A percentile compares a stretch with the other conserved stretches of the same genome.
Conservation (phyloP, 345 rosid species). For the Microthlaspi erraticum region DNA sequence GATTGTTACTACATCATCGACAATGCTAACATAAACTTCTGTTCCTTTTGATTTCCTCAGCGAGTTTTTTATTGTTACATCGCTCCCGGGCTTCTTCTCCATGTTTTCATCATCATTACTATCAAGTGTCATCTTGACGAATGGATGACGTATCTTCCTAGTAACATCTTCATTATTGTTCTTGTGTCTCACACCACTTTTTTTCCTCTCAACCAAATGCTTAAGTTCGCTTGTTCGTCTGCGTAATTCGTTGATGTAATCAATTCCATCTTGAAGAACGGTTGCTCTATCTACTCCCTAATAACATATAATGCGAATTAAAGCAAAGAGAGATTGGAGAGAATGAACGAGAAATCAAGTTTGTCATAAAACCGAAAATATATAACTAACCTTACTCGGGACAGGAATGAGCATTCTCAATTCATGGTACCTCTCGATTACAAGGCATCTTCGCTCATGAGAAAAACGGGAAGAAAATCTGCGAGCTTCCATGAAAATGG, state of each 20-base stretch:
- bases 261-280: constrained; percentile 75
- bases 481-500: constrained; percentile 24
- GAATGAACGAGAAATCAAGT: neutral
- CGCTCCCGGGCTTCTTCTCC: constrained; percentile 44
- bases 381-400: constrained; percentile 66
- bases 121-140: neutral
- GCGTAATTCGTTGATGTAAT: constrained; percentile 72
- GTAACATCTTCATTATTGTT: constrained; percentile 45
- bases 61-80: constrained; percentile 49
- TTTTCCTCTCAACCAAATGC: constrained; percentile 68
- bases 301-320: neutral
- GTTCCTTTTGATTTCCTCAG: constrained; percentile 77
- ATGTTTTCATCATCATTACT: constrained; percentile 50
- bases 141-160: no score
- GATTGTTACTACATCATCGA: constrained; percentile 84
- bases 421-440: constrained; percentile 55
- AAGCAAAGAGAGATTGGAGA: neutral
- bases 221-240: constrained; percentile 70
- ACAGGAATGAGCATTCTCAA: constrained; percentile 67
- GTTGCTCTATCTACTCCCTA: constrained; percentile 78
- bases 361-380: neutral
- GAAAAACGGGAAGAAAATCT: no score
- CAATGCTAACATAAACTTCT: constrained; percentile 79
- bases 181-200: constrained; percentile 54
- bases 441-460: constrained; percentile 58